Evolutionary conservation across 192 early-diverging fungal species (phyloP), one percentile per base, ranked within the genome.

Genomic region (Coemansia aciculifera): DNA sequence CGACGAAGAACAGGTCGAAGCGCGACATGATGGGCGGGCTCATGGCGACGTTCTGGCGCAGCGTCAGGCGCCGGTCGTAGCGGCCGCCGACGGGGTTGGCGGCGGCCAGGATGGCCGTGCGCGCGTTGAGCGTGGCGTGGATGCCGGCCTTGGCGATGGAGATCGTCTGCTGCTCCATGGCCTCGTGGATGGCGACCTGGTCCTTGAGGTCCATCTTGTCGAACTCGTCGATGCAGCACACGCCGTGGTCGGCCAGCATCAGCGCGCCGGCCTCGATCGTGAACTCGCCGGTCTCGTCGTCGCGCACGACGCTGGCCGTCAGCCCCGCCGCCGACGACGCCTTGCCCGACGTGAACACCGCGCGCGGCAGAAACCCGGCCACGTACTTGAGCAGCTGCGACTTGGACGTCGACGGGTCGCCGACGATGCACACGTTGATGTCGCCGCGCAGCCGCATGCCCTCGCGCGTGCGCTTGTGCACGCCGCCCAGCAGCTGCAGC

Each of bases 141-240:
- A 96, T 96, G 44, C 96, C 95, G 37, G 96, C 96, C 76, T 98
- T 98, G 52, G 95, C 92, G 68, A 98, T 96, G 51, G 24, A 13
- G 89, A 89, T 99, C 8, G 96, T 99, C 78, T 99, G 97, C 85
- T 99, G 97, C 80, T 98, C 96, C 97, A 99, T 99, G 10, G 96
- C 97, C 83, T 99, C 97, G 88, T 99, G 97, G 85, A 99, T 99
- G 31, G 97, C 95, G n/a, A 98, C 95, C 77, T 97, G 96, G 84
- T 99, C 97, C 46, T 84, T 84, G 9, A 95, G 69, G 49, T 97
- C 94, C 97, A 99, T 99, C 85, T 99, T 99, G 78, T 98, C 95
- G 80, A 98, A 98, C 75, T 98, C 96, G 78, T 99, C 97, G 66
- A 99, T 99, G 70, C 92, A 94, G 70, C 96, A 98, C 65, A 99